phyloP scores from a whole-genome alignment of 352 stramenopile genomes.

The Phytophthora tubulina region DNA sequence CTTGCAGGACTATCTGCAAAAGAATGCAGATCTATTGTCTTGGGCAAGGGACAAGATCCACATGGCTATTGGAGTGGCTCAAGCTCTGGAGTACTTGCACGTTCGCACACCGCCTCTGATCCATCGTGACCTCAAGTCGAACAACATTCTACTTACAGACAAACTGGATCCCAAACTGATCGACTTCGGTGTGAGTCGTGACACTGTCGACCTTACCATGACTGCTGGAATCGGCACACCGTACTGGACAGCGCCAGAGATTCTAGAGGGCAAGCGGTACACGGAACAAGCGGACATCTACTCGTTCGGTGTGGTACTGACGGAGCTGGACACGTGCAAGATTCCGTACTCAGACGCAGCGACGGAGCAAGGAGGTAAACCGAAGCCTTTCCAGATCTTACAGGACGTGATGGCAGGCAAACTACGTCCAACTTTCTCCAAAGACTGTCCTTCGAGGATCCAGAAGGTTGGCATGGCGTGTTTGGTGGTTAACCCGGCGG shows the following conservation, averaged over 20 bases:
- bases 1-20: slow-evolving; percentile 28
- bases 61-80: slow-evolving; percentile 56
- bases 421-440: slow-evolving; percentile 56
- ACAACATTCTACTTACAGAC: slow-evolving; percentile 83
- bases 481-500: slow-evolving; percentile 10
- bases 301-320: slow-evolving; percentile 71
- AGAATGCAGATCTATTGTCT: slow-evolving; percentile 35
- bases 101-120: slow-evolving; percentile 34
- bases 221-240: slow-evolving; percentile 80
- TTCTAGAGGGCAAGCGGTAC: slow-evolving; percentile 66
- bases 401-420: slow-evolving; percentile 50
- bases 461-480: slow-evolving; percentile 26
- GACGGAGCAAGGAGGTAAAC: slow-evolving; percentile 19
- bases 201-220: slow-evolving; percentile 39
- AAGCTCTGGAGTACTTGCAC: slow-evolving; percentile 50
- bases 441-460: slow-evolving; percentile 51
- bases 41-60: slow-evolving; percentile 54
- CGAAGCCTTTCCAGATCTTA: slow-evolving; percentile 56
- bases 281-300: slow-evolving; percentile 76
- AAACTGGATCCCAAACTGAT: slow-evolving; percentile 76
- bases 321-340: slow-evolving; percentile 50
- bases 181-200: slow-evolving; percentile 83
- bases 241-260: slow-evolving; percentile 85
- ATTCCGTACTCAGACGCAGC: slow-evolving; percentile 44
- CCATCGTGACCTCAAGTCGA: slow-evolving; percentile 44